phyloP scores from a whole-genome alignment of 2,329 filamentous ascomycete genomes.

The Talaromyces verruculosus region DNA sequence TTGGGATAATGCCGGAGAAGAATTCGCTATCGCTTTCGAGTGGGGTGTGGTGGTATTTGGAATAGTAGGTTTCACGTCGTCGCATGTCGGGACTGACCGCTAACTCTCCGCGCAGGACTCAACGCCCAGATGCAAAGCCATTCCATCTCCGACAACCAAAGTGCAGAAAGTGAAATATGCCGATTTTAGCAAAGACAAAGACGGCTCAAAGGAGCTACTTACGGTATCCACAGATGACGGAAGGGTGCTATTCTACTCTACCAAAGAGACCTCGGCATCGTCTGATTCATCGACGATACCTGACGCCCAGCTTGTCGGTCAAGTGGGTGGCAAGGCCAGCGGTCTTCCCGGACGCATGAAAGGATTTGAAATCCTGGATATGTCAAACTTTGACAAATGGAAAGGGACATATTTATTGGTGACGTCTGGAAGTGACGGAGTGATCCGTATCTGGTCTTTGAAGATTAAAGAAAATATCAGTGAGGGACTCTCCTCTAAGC shows the following conservation, averaged over 20 bases:
- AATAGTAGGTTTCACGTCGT: constrained; percentile 52
- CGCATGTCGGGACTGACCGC: constrained; percentile 8
- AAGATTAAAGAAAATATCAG: constrained; percentile 18
- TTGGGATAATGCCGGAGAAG: constrained; percentile 75
- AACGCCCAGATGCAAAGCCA: constrained; percentile 70
- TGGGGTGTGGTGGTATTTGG: constrained; percentile 81
- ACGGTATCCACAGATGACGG: constrained; percentile 89
- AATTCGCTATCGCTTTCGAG: constrained; percentile 89
- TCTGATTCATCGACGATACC: constrained; percentile 58
- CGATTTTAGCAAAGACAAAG: constrained; percentile 42
- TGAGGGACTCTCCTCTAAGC: constrained; percentile 24
- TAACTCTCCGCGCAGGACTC: constrained; percentile 58
- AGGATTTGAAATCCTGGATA: constrained; percentile 70
- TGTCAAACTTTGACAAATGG: constrained; percentile 37
- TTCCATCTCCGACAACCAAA: constrained; percentile 70
- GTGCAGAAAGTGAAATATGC: constrained; percentile 80
- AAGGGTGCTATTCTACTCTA: constrained; percentile 78
- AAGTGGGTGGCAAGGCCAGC: constrained; percentile 71
- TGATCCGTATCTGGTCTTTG: constrained; percentile 74
- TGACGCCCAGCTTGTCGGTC: constrained; percentile 62
- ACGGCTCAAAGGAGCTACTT: constrained; percentile 59
- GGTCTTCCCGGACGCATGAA: constrained; percentile 76
- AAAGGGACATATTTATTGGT: constrained; percentile 58
- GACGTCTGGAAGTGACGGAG: constrained; percentile 81
- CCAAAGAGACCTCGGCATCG: constrained; percentile 44